Evolutionary conservation across 176 grass and related monocot species (phyloP).

Genomic region (Eragrostis curvula): DNA sequence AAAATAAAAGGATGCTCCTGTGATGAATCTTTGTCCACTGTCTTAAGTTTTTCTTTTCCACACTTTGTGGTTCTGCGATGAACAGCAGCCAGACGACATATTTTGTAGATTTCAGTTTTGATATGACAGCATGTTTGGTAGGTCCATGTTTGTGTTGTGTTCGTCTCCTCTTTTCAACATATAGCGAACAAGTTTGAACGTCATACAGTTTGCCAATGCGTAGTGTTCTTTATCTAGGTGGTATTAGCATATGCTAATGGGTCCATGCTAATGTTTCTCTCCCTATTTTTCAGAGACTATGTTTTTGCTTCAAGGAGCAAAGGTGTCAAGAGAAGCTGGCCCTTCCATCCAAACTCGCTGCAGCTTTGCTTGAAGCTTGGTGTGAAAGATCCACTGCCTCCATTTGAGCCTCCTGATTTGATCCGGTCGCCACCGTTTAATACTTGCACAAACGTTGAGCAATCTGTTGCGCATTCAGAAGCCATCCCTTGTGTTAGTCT

Average conservation of each 20-base stretch:
- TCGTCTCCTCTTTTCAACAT: slow-evolving; percentile 32
- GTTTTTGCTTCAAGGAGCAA: slow-evolving; percentile 82
- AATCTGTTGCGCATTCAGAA: slow-evolving; percentile 35
- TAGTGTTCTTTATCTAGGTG: slow-evolving; percentile 9
- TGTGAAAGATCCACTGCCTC: slow-evolving; percentile 74
- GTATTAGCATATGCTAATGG: slow-evolving; percentile 55
- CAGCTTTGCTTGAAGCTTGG: slow-evolving; percentile 80
- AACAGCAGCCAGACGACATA: slow-evolving; percentile 9
- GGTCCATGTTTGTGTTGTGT: slow-evolving; percentile 52
- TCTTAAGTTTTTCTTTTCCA: slow-evolving; percentile 28
- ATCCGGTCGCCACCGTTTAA: slow-evolving; percentile 51
- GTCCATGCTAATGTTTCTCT: slow-evolving; percentile 35
- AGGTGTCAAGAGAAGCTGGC: slow-evolving; percentile 74
- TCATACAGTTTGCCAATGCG: slow-evolving; percentile 38
- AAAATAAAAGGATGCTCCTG: slow-evolving; percentile 49
- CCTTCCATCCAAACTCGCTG: slow-evolving; percentile 65
- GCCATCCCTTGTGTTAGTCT: slow-evolving; percentile 23
- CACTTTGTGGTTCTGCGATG: slow-evolving; percentile 40
- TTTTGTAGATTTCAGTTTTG: slow-evolving; percentile 40
- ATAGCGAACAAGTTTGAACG: slow-evolving; percentile 34
- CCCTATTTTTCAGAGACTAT: slow-evolving; percentile 74
- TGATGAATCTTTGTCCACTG: slow-evolving; percentile 49
- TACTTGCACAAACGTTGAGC: slow-evolving; percentile 38
- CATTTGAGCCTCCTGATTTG: slow-evolving; percentile 82
- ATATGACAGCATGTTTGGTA: slow-evolving; percentile 53